Percentiles rank a stretch among this genome's conserved stretches.
Evolutionary conservation across 1,284 basidiomycete genomes (phyloP).

Genomic region (Cryptococcus hybrid): DNA sequence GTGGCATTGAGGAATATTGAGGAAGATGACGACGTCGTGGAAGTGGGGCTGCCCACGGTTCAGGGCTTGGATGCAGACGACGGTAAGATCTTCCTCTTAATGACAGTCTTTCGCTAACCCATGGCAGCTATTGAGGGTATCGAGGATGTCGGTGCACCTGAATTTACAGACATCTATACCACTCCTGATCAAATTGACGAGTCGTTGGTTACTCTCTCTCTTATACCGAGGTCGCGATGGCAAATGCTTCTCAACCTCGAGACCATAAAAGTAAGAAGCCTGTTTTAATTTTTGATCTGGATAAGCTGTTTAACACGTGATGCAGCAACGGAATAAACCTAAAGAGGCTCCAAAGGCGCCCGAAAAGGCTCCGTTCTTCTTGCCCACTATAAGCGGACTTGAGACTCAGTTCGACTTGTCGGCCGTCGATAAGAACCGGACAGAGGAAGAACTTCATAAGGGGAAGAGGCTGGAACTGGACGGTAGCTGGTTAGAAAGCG

Average conservation of each 20-base stretch:
- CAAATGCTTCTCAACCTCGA: constrained; percentile 95
- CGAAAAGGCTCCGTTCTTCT: constrained; percentile 95
- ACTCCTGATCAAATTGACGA: constrained; percentile 82
- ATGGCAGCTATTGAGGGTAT: constrained; percentile 65
- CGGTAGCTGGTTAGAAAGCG: constrained; percentile 62
- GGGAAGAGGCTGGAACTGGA: constrained; percentile 59
- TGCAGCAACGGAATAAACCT: constrained; percentile 89
- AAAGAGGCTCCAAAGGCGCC: constrained; percentile 93
- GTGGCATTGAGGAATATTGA: constrained; percentile 73
- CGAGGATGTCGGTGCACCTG: constrained; percentile 58
- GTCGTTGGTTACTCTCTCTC: constrained; percentile 84
- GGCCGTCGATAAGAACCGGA: constrained; percentile 14
- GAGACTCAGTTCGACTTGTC: constrained; percentile 70
- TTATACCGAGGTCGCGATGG: constrained; percentile 91
- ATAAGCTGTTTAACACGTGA: constrained; percentile 3
- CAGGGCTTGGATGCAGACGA: constrained; percentile 69
- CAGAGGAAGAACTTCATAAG: constrained; percentile 48
- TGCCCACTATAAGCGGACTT: constrained; percentile 82
- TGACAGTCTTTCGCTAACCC: neutral
- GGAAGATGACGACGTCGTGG: constrained; percentile 68
- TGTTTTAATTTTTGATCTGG: neutral
- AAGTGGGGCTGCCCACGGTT: constrained; percentile 74
- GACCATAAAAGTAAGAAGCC: constrained; percentile 70
- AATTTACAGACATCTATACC: constrained; percentile 66
- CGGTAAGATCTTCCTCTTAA: constrained; percentile 17